Evolutionary conservation across 202 grass and related monocot species (phyloP).

Genomic region (Panicum virgatum): DNA sequence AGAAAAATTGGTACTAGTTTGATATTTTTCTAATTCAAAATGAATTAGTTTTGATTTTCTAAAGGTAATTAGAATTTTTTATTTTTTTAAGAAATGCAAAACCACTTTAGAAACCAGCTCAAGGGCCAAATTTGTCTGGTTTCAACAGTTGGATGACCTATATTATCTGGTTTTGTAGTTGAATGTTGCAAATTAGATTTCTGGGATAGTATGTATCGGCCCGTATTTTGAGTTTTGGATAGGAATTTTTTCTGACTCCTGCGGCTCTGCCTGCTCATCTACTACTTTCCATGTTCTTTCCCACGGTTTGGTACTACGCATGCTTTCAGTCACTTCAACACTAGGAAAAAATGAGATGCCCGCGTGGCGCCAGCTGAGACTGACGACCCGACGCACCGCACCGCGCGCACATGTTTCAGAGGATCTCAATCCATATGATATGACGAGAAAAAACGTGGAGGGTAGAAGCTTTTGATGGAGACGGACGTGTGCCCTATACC

Average conservation of each 20-base stretch:
- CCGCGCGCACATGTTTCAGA: background rate
- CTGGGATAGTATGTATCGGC: too few species aligned
- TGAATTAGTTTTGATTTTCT: too few species aligned
- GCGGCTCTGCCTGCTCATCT: background rate
- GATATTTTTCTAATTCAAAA: too few species aligned
- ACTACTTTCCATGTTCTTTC: background rate
- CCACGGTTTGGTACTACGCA: background rate
- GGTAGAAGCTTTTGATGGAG: conserved; percentile 11
- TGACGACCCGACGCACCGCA: background rate
- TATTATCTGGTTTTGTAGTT: too few species aligned
- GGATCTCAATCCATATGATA: too few species aligned
- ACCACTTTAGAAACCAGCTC: too few species aligned
- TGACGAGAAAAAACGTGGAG: background rate
- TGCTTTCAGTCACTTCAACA: background rate
- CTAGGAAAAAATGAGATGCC: background rate
- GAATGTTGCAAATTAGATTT: too few species aligned
- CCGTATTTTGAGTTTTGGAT: conserved; percentile 29
- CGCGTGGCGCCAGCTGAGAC: conserved; percentile 26
- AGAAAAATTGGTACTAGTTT: too few species aligned
- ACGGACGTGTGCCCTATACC: background rate
- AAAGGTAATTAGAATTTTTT: too few species aligned
- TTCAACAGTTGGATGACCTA: too few species aligned
- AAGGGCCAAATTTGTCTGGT: too few species aligned
- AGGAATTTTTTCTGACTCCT: conserved; percentile 15
- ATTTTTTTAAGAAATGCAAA: too few species aligned